phyloP scores from a whole-genome alignment of 2,329 filamentous ascomycete genomes.

The Alternaria consortialis region DNA sequence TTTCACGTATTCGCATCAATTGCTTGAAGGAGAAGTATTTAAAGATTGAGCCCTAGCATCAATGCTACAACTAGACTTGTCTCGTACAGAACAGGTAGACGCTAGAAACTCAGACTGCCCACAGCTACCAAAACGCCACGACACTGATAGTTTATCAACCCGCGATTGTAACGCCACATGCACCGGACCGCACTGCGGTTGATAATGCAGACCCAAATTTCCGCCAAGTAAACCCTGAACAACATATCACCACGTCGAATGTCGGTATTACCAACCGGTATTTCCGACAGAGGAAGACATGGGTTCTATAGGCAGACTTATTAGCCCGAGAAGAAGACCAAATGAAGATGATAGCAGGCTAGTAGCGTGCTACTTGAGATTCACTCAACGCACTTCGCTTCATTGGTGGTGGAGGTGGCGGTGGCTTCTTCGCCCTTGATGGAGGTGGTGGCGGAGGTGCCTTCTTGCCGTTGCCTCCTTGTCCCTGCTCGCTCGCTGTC shows the following conservation, averaged over 20 bases:
- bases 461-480: constrained; percentile 56
- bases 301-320: constrained; percentile 24
- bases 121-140: constrained; percentile 14
- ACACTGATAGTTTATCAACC: not conserved
- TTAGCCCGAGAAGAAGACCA: constrained; percentile 22
- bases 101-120: not conserved
- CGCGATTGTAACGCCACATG: constrained; percentile 18
- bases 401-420: constrained; percentile 70
- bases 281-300: constrained; percentile 24
- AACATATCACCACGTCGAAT: not conserved
- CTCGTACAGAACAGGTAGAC: not conserved
- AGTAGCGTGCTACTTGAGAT: constrained; percentile 49
- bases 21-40: not conserved
- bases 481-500: constrained; percentile 44
- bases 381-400: constrained; percentile 64
- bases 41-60: not conserved
- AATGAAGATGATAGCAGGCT: constrained; percentile 12
- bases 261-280: constrained; percentile 21
- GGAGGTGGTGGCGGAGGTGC: constrained; percentile 67
- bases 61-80: not conserved
- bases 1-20: not conserved
- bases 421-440: constrained; percentile 70
- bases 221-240: not conserved
- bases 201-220: constrained; percentile 3
- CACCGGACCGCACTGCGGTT: constrained; percentile 38